Evolutionary conservation across 805 yeast species (phyloP), one percentile per base, ranked within the genome.

Genomic region (Zygosaccharomyces bisporus): DNA sequence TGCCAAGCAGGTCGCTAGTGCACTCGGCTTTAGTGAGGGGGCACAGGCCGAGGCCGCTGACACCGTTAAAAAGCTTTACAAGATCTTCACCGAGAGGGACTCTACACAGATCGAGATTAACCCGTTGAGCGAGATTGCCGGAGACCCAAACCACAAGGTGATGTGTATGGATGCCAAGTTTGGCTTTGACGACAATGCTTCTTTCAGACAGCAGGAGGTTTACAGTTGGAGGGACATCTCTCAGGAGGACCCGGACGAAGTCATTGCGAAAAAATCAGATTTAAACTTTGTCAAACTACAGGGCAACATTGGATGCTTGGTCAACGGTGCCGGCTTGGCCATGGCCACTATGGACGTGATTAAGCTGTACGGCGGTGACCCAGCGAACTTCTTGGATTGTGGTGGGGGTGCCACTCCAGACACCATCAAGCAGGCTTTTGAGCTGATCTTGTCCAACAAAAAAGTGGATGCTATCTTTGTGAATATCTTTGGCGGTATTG

Each of bases 291-390:
- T 93, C 75, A 93, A 93, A 76, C 82, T 93, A 66, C 95, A 91
- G 66, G 99, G 99, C 72, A 87, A 89, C 78, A 91, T 93, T 65
- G 99, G 99, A 61, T 91, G 96, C 76, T 77, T 93, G 52, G 99
- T 93, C 68, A 93, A 93, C 72, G 99, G 99, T 76, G 99, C 99
- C 47, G 99, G 99, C 71, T 80, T 93, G 67, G 99, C 99, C 62
- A 93, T 93, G 99, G 99, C 99, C 60, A 93, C 99, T 55, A 90
- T 93, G 97, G 99, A 93, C 72, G 95, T 95, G 68, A 88, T 93
- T 76, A 89, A 93, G 75, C 80, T 93, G 61, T 86, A 89, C 75
- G 97, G 98, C 63, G 99, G 99, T 70, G 86, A 81, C 58, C 99
- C 99, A 61, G 99, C 99, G 55, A 93, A 93, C 79, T 93, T 93